Evolutionary conservation across 2,329 filamentous ascomycete genomes (phyloP).

Genomic region (Atkinsonella hypoxylon): DNA sequence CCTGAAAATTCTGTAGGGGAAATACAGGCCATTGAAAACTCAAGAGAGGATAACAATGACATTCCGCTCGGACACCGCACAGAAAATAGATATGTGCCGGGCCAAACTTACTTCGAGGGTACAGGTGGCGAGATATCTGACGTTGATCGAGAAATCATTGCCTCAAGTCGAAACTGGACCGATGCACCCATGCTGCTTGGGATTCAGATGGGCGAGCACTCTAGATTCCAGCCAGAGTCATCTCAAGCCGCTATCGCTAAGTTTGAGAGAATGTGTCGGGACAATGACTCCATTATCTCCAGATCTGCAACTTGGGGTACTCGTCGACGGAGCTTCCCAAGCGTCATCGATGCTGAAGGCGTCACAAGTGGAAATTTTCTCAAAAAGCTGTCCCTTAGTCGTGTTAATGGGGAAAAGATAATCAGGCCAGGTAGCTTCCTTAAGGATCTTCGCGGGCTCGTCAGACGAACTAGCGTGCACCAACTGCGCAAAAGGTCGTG

Average conservation of each 20-base stretch:
- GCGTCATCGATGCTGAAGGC: conserved; percentile 36
- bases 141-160: conserved; percentile 38
- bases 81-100: conserved; percentile 35
- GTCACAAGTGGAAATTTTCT: conserved; percentile 48
- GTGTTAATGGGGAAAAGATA: conserved; percentile 25
- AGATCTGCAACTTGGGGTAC: conserved; percentile 61
- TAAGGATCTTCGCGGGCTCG: conserved; percentile 36
- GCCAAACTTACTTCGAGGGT: conserved; percentile 36
- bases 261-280: conserved; percentile 39
- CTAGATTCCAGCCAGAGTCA: conserved; percentile 33
- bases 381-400: conserved; percentile 47
- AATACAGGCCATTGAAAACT: conserved; percentile 11
- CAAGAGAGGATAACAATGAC: conserved; percentile 22
- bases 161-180: conserved; percentile 34
- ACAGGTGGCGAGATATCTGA: conserved; percentile 30
- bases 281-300: conserved; percentile 48
- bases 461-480: conserved; percentile 36
- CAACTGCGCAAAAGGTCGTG: conserved; percentile 35
- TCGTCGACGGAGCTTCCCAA: conserved; percentile 51
- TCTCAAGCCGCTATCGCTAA: conserved; percentile 41
- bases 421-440: conserved; percentile 36
- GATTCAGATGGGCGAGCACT: conserved; percentile 25
- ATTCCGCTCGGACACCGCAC: conserved; percentile 36
- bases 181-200: conserved; percentile 33
- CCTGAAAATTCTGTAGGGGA: conserved; percentile 15